Evolutionary conservation across 2,329 filamentous ascomycete genomes (phyloP).

Genomic region (Fusarium sp.): DNA sequence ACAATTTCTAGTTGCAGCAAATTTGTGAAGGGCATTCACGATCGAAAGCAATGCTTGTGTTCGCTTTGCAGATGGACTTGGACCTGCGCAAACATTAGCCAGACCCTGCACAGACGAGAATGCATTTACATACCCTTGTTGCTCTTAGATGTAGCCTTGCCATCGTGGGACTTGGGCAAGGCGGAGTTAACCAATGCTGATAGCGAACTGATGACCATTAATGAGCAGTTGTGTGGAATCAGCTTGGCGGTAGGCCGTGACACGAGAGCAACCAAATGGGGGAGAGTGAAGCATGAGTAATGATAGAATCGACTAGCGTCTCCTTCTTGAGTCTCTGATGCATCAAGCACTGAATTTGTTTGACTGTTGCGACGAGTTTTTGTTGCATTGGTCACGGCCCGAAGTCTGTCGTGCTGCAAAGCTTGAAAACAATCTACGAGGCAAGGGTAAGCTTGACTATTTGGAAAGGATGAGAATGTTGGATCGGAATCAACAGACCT

Average conservation of each 20-base stretch:
- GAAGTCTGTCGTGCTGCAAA: constrained; percentile 43
- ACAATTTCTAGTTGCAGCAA: constrained; percentile 77
- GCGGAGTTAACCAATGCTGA: constrained; percentile 81
- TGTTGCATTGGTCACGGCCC: constrained; percentile 37
- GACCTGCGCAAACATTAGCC: constrained; percentile 43
- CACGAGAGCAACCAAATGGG: constrained; percentile 79
- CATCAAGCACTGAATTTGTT: constrained; percentile 6
- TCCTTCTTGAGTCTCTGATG: constrained; percentile 22
- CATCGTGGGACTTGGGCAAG: constrained; percentile 70
- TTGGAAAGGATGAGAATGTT: background rate
- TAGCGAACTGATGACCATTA: constrained; percentile 82
- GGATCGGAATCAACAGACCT: constrained; percentile 64
- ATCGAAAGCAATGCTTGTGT: constrained; percentile 68
- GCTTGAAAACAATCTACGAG: constrained; percentile 60
- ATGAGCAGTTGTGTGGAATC: constrained; percentile 68
- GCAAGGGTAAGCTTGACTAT: constrained; percentile 9
- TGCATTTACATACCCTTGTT: constrained; percentile 50
- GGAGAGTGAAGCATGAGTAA: constrained; percentile 67
- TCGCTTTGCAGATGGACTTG: constrained; percentile 54
- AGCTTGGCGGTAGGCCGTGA: constrained; percentile 71
- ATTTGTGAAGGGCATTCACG: constrained; percentile 75
- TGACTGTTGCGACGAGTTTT: constrained; percentile 12
- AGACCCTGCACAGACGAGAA: constrained; percentile 4
- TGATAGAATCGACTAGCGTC: constrained; percentile 54
- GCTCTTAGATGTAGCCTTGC: constrained; percentile 50